Percentiles rank a stretch among this genome's conserved stretches.
phyloP scores from a whole-genome alignment of 2,329 filamentous ascomycete genomes.

The Hypomyces rosellus region DNA sequence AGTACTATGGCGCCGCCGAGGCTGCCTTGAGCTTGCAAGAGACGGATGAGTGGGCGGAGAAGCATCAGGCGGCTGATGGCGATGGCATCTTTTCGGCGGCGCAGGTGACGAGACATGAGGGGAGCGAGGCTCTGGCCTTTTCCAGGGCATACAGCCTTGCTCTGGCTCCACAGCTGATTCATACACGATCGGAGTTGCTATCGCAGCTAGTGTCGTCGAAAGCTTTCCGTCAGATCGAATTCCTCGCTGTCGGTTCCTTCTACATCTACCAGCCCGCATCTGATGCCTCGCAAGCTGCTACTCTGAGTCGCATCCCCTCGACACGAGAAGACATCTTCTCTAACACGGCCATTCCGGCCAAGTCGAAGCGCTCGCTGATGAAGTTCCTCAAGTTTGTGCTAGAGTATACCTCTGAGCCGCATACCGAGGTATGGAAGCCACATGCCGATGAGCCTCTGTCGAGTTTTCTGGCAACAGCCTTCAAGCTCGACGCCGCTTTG shows the following conservation, averaged over 20 bases:
- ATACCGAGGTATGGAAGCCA: constrained; percentile 51
- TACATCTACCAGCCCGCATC: constrained; percentile 58
- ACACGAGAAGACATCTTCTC: constrained; percentile 89
- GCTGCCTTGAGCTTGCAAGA: constrained; percentile 82
- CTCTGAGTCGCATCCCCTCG: constrained; percentile 69
- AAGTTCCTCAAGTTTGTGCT: constrained; percentile 87
- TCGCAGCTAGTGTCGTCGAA: constrained; percentile 80
- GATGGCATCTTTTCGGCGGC: constrained; percentile 22
- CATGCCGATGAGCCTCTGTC: constrained; percentile 50
- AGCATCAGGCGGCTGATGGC: constrained; percentile 22
- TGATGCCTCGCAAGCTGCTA: constrained; percentile 22
- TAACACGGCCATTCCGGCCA: constrained; percentile 66
- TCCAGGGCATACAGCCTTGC: constrained; percentile 77
- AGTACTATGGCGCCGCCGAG: constrained; percentile 81
- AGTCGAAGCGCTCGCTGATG: constrained; percentile 81
- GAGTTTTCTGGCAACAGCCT: constrained; percentile 53
- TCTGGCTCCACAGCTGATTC: constrained; percentile 79
- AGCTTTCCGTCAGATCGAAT: constrained; percentile 84
- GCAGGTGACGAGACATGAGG: constrained; percentile 23
- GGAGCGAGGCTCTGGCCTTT: constrained; percentile 42
- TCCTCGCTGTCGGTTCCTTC: constrained; percentile 88
- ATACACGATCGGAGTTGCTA: constrained; percentile 72
- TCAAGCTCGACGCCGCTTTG: constrained; percentile 62
- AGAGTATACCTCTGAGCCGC: constrained; percentile 56
- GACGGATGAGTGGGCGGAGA: constrained; percentile 64